phyloP scores from a whole-genome alignment of 2,329 filamentous ascomycete species.

The Hypoxylon sp. region DNA sequence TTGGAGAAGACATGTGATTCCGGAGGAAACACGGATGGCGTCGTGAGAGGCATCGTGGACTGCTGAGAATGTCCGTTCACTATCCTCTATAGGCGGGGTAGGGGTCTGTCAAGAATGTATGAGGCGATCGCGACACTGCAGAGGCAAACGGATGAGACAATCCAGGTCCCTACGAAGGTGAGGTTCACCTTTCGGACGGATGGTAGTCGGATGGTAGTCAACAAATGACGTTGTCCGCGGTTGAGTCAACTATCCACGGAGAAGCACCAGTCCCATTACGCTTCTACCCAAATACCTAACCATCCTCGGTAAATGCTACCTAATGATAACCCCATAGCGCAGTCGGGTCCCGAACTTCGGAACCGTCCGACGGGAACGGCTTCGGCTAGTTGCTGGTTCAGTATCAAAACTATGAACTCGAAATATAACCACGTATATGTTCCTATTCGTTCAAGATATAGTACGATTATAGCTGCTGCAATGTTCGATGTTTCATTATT shows the following conservation, averaged over 20 bases:
- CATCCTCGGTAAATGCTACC: constrained; percentile 30
- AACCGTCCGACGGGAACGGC: constrained; percentile 22
- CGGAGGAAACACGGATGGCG: constrained; percentile 61
- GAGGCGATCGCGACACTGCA: background rate
- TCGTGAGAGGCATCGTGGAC: constrained; percentile 61
- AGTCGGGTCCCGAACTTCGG: constrained; percentile 37
- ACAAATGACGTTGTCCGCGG: constrained; percentile 15
- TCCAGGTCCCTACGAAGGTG: background rate
- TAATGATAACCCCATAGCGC: constrained; percentile 33
- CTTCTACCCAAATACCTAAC: constrained; percentile 33
- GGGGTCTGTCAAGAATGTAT: background rate
- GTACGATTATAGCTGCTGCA: background rate
- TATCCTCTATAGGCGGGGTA: constrained; percentile 16
- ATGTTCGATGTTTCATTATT: background rate
- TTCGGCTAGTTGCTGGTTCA: constrained; percentile 16
- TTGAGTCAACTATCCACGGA: constrained; percentile 16
- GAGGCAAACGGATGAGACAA: background rate
- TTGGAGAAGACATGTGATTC: constrained; percentile 66
- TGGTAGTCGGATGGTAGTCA: constrained; percentile 5
- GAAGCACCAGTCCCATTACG: constrained; percentile 14
- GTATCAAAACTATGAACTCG: constrained; percentile 35
- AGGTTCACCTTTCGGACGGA: background rate
- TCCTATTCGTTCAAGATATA: background rate
- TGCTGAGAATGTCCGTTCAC: background rate
- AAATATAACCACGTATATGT: background rate